Evolutionary conservation across 805 yeast species (phyloP).

Genomic region (Metschnikowia chrysomelidarum): DNA sequence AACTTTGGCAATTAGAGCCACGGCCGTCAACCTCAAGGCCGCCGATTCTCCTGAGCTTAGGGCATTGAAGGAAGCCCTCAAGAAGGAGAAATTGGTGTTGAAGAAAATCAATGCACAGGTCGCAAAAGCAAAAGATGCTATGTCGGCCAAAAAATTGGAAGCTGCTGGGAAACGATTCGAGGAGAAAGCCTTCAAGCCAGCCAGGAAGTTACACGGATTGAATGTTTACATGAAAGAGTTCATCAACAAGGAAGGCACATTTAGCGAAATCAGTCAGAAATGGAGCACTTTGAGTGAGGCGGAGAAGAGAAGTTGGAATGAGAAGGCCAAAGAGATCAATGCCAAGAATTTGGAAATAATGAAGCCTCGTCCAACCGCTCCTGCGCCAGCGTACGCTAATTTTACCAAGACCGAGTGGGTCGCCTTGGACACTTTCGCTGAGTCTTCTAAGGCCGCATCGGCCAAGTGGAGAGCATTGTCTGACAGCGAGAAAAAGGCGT

Average conservation of each 20-base stretch:
- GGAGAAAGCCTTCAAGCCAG: conserved; percentile 24
- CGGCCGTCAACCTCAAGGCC: conserved; percentile 1
- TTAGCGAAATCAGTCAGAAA: conserved; percentile 19
- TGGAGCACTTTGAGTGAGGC: conserved; percentile 28
- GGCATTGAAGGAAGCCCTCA: conserved; percentile 19
- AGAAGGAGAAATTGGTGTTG: conserved; percentile 20
- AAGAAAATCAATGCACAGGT: conserved; percentile 14
- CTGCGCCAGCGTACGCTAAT: conserved; percentile 29
- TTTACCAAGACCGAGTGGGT: conserved; percentile 29
- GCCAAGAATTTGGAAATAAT: conserved; percentile 24
- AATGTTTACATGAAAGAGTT: conserved; percentile 27
- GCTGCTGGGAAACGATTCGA: conserved; percentile 13
- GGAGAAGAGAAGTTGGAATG: conserved; percentile 28
- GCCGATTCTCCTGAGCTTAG: conserved; percentile 3
- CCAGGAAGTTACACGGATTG: conserved; percentile 24
- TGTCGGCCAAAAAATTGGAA: conserved; percentile 14
- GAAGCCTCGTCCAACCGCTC: conserved; percentile 35
- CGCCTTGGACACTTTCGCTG: conserved; percentile 23
- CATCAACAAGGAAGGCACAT: conserved; percentile 10
- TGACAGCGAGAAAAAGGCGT: conserved; percentile 26
- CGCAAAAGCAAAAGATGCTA: conserved; percentile 9
- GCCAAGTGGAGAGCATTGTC: conserved; percentile 32
- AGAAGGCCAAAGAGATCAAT: conserved; percentile 29
- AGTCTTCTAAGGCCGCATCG: conserved; percentile 26
- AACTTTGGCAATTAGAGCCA: conserved; percentile 6